Conservation (phyloP, 208 protist species). For the Leishmania guyanensis region DNA sequence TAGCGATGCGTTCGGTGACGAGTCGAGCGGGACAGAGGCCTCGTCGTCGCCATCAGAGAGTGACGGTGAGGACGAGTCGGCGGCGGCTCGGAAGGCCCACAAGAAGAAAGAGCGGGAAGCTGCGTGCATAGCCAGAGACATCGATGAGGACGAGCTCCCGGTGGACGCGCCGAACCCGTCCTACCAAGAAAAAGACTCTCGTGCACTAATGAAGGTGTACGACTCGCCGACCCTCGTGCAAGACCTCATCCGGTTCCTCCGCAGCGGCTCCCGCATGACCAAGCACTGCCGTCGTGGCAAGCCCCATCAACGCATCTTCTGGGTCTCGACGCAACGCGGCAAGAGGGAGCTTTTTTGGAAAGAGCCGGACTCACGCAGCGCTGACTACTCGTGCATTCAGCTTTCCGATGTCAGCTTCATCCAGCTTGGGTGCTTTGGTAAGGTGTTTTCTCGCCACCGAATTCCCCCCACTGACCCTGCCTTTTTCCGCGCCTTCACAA, state of each 20-base stretch:
- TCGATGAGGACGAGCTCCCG: constrained; percentile 8
- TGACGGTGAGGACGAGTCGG: not conserved
- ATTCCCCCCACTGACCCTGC: constrained; percentile 55
- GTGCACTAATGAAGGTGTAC: constrained; percentile 88
- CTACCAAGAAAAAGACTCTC: constrained; percentile 44
- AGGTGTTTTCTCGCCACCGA: constrained; percentile 88
- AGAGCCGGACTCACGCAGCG: constrained; percentile 49
- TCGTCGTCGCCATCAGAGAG: constrained; percentile 9
- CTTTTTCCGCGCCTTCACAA: constrained; percentile 90
- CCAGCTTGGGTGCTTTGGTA: constrained; percentile 89
- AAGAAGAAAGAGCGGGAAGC: not conserved
- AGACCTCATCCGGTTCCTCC: constrained; percentile 84
- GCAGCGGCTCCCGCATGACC: constrained; percentile 82
- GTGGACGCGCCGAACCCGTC: constrained; percentile 20
- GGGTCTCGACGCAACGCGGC: constrained; percentile 60
- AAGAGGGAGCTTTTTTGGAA: constrained; percentile 78
- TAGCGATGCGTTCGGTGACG: constrained; percentile 19
- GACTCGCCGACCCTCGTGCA: constrained; percentile 85
- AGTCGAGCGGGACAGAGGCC: constrained; percentile 26
- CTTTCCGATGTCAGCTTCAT: constrained; percentile 85
- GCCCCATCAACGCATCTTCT: constrained; percentile 89
- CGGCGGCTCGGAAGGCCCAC: constrained; percentile 5
- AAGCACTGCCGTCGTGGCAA: constrained; percentile 92
- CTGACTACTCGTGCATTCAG: constrained; percentile 62
- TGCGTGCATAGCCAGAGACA: not conserved